Conservation (phyloP, 2,329 filamentous ascomycete genomes). For the Dryadomyces sulphureus region DNA sequence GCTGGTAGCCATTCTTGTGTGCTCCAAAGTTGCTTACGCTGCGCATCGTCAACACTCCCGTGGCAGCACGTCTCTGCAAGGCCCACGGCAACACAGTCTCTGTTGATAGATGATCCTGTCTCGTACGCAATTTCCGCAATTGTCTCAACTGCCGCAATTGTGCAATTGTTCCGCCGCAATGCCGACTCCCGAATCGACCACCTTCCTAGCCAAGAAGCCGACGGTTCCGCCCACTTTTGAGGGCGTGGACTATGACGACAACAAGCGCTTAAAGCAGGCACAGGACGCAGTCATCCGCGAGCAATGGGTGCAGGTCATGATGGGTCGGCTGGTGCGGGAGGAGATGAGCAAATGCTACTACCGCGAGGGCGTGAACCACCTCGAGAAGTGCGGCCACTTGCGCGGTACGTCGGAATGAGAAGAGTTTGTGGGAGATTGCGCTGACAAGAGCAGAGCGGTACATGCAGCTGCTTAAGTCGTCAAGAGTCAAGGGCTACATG, state of each 20-base stretch:
- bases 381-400: slow-evolving; percentile 73
- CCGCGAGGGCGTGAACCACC: slow-evolving; percentile 70
- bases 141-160: not conserved
- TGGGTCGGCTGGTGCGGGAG: slow-evolving; percentile 67
- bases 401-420: slow-evolving; percentile 72
- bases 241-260: slow-evolving; percentile 77
- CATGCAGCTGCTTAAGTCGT: slow-evolving; percentile 59
- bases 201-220: slow-evolving; percentile 74
- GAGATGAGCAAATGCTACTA: slow-evolving; percentile 79
- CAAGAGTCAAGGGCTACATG: slow-evolving; percentile 65
- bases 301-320: slow-evolving; percentile 84
- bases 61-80: not conserved
- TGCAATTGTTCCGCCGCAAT: too few species aligned
- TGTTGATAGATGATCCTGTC: too few species aligned
- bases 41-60: not conserved
- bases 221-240: slow-evolving; percentile 71
- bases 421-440: too few species aligned
- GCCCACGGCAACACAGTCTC: not conserved
- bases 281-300: slow-evolving; percentile 72
- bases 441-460: slow-evolving; percentile 63
- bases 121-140: too few species aligned
- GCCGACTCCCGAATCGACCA: slow-evolving; percentile 70
- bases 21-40: not conserved
- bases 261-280: slow-evolving; percentile 63
- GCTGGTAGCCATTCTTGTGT: not conserved